These are phyloP conservation scores for Ogataea hybrid DNA, from an alignment of 1,139 yeast genomes.

Conservation along the genomic window DNA sequence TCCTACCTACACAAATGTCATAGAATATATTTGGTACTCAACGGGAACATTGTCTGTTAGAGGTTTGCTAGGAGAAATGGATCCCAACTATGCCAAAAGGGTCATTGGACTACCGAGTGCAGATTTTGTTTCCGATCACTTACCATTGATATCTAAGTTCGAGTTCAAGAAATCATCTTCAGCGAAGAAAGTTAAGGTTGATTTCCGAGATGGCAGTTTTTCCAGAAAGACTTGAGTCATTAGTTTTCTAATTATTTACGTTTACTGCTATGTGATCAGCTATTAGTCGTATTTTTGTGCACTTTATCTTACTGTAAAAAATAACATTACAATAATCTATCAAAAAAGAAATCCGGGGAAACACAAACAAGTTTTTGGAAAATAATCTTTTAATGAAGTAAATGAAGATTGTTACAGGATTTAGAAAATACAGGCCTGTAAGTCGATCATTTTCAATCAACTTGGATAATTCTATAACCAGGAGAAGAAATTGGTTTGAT, in stretches of 20 bases:
- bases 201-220: constrained; percentile 41
- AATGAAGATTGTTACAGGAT: too few species aligned
- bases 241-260: not conserved
- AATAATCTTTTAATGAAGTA: too few species aligned
- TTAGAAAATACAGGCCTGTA: too few species aligned
- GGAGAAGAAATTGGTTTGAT: constrained; percentile 18
- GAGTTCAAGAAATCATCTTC: constrained; percentile 56
- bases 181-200: constrained; percentile 50
- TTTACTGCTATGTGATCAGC: not conserved
- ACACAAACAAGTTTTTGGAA: not conserved
- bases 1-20: constrained; percentile 88
- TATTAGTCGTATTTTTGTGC: too few species aligned
- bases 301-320: too few species aligned
- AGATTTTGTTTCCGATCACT: constrained; percentile 92
- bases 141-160: constrained; percentile 77
- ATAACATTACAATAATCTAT: too few species aligned
- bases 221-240: constrained; percentile 44
- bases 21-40: constrained; percentile 95
- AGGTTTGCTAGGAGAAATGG: constrained; percentile 84
- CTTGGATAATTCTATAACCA: constrained; percentile 15
- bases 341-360: constrained; percentile 2
- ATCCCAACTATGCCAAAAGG: constrained; percentile 68
- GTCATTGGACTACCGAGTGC: constrained; percentile 94
- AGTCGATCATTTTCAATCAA: not conserved
- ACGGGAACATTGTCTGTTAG: constrained; percentile 75